phyloP scores from a whole-genome alignment of 2,329 filamentous ascomycete species.

The Fusarium beomiforme region DNA sequence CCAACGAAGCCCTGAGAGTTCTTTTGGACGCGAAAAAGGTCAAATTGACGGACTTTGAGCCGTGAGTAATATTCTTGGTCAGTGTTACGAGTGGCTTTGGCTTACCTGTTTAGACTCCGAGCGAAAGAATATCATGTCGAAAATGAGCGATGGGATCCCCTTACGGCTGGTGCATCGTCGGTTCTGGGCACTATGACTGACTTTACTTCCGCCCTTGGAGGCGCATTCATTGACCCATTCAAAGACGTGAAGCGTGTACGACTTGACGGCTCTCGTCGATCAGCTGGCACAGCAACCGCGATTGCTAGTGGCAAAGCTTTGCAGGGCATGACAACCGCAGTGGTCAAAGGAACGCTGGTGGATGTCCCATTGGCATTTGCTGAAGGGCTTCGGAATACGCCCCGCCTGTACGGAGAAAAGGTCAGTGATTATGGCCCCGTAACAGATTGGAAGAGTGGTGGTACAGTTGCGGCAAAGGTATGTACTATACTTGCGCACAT shows the following conservation, averaged over 20 bases:
- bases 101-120: neutral
- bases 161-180: neutral
- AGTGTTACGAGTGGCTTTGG: rapidly evolving
- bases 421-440: neutral
- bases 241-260: neutral
- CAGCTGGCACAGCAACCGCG: neutral
- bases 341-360: neutral
- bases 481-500: rapidly evolving
- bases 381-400: neutral
- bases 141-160: neutral
- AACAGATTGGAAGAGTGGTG: neutral
- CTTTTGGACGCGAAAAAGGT: neutral
- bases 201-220: neutral
- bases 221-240: neutral
- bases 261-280: neutral
- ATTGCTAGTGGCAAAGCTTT: neutral
- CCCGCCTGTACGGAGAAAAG: neutral
- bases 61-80: neutral
- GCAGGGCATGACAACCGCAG: neutral
- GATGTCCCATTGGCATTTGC: neutral
- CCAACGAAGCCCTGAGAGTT: neutral
- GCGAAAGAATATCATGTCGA: neutral
- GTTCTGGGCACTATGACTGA: neutral
- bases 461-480: neutral
- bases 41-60: neutral